Percentiles rank a stretch among this genome's conserved stretches.
Conservation (phyloP, 2,329 filamentous ascomycete genomes). For the Trichoderma simmonsii region DNA sequence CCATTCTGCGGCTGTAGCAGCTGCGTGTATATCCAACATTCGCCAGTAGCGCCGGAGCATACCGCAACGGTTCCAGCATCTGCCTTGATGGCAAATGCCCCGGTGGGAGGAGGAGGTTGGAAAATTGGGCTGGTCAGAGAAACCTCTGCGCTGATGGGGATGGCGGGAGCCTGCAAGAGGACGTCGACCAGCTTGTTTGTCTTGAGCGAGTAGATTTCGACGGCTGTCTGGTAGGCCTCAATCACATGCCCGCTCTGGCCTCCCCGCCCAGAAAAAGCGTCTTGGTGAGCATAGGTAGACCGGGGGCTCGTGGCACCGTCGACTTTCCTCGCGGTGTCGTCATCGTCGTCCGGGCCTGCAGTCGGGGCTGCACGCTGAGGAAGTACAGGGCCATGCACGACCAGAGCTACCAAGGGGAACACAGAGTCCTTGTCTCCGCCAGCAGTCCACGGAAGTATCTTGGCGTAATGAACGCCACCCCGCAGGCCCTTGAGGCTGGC, state of each 20-base stretch:
- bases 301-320: constrained; percentile 44
- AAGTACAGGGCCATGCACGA: constrained; percentile 72
- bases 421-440: constrained; percentile 51
- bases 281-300: constrained; percentile 39
- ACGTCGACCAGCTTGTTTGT: constrained; percentile 70
- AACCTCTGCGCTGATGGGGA: constrained; percentile 53
- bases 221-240: constrained; percentile 76
- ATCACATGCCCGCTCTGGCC: constrained; percentile 38
- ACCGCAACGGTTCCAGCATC: constrained; percentile 70
- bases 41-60: constrained; percentile 78
- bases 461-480: constrained; percentile 77
- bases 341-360: constrained; percentile 31
- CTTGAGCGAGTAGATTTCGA: constrained; percentile 82
- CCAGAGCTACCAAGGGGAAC: constrained; percentile 73
- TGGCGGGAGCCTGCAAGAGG: constrained; percentile 66
- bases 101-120: constrained; percentile 65
- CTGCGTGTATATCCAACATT: constrained; percentile 75
- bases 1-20: constrained; percentile 41
- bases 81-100: constrained; percentile 70
- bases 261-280: constrained; percentile 34
- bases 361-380: constrained; percentile 38
- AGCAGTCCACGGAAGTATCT: constrained; percentile 70
- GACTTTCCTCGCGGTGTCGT: constrained; percentile 38
- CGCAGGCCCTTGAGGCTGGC: constrained; percentile 72
- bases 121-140: constrained; percentile 62